Evolutionary conservation across 805 yeast species (phyloP).

Genomic region (Starmerella floris): DNA sequence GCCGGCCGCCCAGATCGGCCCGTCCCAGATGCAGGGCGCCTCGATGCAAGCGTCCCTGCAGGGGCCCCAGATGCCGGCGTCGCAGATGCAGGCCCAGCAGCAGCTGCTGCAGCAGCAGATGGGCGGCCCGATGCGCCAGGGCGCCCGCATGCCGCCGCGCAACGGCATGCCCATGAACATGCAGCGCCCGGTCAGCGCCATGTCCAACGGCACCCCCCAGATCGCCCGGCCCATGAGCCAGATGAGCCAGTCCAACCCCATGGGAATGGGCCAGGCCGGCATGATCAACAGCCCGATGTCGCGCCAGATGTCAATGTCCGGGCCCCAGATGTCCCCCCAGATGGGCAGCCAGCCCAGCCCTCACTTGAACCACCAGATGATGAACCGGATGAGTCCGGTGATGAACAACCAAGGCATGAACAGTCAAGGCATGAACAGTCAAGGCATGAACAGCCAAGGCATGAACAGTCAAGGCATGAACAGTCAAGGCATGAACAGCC

Average conservation of each 20-base stretch:
- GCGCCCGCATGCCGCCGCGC: background rate
- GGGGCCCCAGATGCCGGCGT: background rate
- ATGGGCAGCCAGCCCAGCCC: background rate
- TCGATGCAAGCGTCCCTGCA: background rate
- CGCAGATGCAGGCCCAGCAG: conserved; percentile 2
- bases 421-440: background rate
- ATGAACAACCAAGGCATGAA: background rate
- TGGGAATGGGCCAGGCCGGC: conserved; percentile 1
- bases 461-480: background rate
- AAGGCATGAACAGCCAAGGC: background rate
- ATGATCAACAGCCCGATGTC: conserved; percentile 2
- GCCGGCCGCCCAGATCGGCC: background rate
- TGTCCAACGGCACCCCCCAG: background rate
- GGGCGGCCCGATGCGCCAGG: background rate
- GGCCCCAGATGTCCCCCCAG: conserved; percentile 2
- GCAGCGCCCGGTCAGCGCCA: conserved; percentile 1
- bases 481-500: background rate
- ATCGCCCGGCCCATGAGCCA: conserved; percentile 10
- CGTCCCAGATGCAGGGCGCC: background rate
- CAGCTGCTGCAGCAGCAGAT: background rate
- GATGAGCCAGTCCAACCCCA: conserved; percentile 5
- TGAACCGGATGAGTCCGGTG: conserved; percentile 2
- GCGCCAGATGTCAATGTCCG: background rate
- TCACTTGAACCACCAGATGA: conserved; percentile 2
- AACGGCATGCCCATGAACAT: background rate